These are phyloP conservation scores for Thermochaetoides thermophila DNA, from an alignment of 495 filamentous ascomycete species.

Conservation along the genomic window DNA sequence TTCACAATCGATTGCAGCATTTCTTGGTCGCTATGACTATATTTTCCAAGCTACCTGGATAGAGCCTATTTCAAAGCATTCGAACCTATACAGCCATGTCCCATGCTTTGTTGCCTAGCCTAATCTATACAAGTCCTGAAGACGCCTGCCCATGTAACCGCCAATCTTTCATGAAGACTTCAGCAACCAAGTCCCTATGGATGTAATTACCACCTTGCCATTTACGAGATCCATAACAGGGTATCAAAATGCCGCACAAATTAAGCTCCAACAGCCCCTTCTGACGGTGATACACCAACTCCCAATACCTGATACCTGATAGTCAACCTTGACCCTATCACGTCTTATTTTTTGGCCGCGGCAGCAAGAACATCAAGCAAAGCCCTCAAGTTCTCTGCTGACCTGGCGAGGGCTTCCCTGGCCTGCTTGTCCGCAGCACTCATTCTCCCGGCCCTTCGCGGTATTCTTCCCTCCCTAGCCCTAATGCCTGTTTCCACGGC, in stretches of 20 bases:
- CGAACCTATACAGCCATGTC: too few species aligned
- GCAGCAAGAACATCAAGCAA: slow-evolving; percentile 19
- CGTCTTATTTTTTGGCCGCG: slow-evolving; percentile 10
- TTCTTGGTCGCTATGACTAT: too few species aligned
- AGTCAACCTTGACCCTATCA: too few species aligned
- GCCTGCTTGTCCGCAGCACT: slow-evolving; percentile 21
- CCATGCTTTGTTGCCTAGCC: too few species aligned
- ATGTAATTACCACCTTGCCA: slow-evolving; percentile 1
- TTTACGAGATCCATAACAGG: background rate
- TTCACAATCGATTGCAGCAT: too few species aligned
- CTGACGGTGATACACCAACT: background rate
- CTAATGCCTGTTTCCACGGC: slow-evolving; percentile 49
- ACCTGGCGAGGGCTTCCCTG: slow-evolving; percentile 20
- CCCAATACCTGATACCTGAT: background rate
- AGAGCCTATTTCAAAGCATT: too few species aligned
- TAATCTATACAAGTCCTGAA: too few species aligned
- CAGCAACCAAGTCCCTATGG: background rate
- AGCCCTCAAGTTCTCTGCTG: slow-evolving; percentile 23
- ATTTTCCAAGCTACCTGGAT: too few species aligned
- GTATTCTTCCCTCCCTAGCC: slow-evolving; percentile 39
- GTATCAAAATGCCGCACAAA: slow-evolving; percentile 4
- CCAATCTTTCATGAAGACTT: background rate
- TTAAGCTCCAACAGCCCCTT: background rate
- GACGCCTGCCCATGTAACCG: too few species aligned
- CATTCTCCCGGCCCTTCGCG: slow-evolving; percentile 13